Evolutionary conservation across 257 asterid species (phyloP).

Genomic region (Solanum appendiculatum): DNA sequence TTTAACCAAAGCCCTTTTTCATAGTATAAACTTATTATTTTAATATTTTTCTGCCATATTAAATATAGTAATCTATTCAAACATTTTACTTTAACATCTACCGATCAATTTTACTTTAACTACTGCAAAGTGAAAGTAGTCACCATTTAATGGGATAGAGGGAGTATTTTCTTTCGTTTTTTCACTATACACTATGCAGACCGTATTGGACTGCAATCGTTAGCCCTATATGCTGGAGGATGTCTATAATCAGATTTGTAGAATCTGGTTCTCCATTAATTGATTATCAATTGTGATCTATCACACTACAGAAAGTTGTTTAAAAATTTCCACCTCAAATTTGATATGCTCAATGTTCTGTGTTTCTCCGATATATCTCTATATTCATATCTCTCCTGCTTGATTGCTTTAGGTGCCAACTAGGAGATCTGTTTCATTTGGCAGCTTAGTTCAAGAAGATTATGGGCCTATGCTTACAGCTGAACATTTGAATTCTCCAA

Average conservation of each 20-base stretch:
- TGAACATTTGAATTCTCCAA: conserved; percentile 25
- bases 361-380: not conserved
- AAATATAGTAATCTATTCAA: not conserved
- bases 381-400: not conserved
- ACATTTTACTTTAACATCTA: not conserved
- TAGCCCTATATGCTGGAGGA: not conserved
- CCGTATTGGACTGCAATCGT: not conserved
- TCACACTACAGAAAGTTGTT: not conserved
- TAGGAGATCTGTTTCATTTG: conserved; percentile 13
- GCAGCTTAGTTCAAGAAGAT: conserved; percentile 13
- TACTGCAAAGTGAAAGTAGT: not conserved
- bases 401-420: conserved; percentile 29
- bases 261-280: not conserved
- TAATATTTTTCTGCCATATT: not conserved
- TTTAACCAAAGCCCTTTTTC: not conserved
- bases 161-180: not conserved
- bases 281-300: not conserved
- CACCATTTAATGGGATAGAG: not conserved
- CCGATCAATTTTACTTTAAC: not conserved
- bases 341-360: not conserved
- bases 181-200: not conserved
- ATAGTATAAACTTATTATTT: not conserved
- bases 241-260: not conserved
- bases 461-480: conserved; percentile 18
- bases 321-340: not conserved